phyloP scores from a whole-genome alignment of 1,284 basidiomycete species.

The Rhodotorula mucilaginosa region DNA sequence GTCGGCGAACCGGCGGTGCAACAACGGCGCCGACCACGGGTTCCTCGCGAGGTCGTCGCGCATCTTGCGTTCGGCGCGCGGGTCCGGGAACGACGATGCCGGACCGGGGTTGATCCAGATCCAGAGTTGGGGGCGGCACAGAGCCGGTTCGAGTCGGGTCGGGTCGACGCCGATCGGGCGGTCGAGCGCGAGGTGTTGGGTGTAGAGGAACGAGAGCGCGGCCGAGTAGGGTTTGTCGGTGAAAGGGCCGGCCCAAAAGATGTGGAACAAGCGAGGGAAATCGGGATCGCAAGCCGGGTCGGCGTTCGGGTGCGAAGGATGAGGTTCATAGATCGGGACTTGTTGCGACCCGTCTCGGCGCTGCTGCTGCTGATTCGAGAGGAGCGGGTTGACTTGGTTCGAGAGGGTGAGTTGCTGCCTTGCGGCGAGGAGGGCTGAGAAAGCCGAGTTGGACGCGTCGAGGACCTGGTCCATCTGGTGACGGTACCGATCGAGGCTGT shows the following conservation, averaged over 20 bases:
- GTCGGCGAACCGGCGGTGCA: slow-evolving; percentile 74
- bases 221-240: slow-evolving; percentile 80
- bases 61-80: slow-evolving; percentile 66
- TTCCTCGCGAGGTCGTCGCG: slow-evolving; percentile 65
- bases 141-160: slow-evolving; percentile 39
- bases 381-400: slow-evolving; percentile 4
- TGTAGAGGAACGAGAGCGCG: slow-evolving; percentile 73
- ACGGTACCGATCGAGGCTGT: slow-evolving; percentile 19
- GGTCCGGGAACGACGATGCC: slow-evolving; percentile 66
- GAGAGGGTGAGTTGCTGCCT: slow-evolving; percentile 32
- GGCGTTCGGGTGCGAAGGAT: slow-evolving; percentile 47
- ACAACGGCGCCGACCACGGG: slow-evolving; percentile 79
- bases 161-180: slow-evolving; percentile 46
- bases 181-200: slow-evolving; percentile 69
- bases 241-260: slow-evolving; percentile 81
- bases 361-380: slow-evolving; percentile 17
- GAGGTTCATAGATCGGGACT: slow-evolving; percentile 43
- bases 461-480: slow-evolving; percentile 28
- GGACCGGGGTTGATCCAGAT: slow-evolving; percentile 81
- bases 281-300: slow-evolving; percentile 63
- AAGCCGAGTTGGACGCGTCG: slow-evolving; percentile 15
- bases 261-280: slow-evolving; percentile 72
- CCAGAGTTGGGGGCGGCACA: slow-evolving; percentile 76
- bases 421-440: slow-evolving; percentile 25
- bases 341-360: not conserved